phyloP scores from a whole-genome alignment of 208 protist genomes.

The Leishmania braziliensis region DNA sequence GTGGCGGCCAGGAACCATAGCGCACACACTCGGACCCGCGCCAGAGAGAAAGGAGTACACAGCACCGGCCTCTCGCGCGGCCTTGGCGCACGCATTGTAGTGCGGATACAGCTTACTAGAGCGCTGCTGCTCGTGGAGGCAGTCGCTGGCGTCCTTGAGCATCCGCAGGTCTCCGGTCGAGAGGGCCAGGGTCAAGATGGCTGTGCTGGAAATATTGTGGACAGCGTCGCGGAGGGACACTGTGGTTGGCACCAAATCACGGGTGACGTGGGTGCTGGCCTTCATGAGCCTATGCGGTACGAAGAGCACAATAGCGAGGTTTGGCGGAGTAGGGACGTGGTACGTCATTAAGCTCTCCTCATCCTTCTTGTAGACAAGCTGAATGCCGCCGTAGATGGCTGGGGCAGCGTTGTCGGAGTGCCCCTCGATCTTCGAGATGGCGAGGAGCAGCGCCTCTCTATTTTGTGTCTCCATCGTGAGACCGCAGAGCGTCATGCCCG shows the following conservation, averaged over 20 bases:
- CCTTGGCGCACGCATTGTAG: constrained; percentile 66
- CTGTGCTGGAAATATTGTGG: constrained; percentile 91
- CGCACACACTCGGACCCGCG: constrained; percentile 80
- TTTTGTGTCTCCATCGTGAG: constrained; percentile 73
- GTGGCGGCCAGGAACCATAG: constrained; percentile 62
- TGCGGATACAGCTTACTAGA: constrained; percentile 73
- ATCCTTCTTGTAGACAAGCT: constrained; percentile 77
- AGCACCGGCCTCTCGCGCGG: constrained; percentile 63
- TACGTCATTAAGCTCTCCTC: constrained; percentile 58
- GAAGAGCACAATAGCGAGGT: constrained; percentile 88
- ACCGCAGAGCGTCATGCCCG: constrained; percentile 87
- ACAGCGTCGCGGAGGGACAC: constrained; percentile 80
- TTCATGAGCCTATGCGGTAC: constrained; percentile 88
- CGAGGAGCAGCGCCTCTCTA: constrained; percentile 77
- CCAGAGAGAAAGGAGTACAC: constrained; percentile 83
- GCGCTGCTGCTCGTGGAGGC: constrained; percentile 88
- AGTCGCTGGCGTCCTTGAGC: constrained; percentile 74
- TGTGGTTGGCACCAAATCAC: constrained; percentile 69
- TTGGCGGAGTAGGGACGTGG: constrained; percentile 75
- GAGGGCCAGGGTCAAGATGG: constrained; percentile 88
- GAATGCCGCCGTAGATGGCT: constrained; percentile 94
- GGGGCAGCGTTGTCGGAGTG: constrained; percentile 94
- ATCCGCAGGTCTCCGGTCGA: constrained; percentile 62
- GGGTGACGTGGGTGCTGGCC: constrained; percentile 85
- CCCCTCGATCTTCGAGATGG: constrained; percentile 89